A percentile compares a stretch with the other conserved stretches of the same genome.
Evolutionary conservation across 176 grass and related monocot genomes (phyloP).

Genomic region (Oryza meridionalis): DNA sequence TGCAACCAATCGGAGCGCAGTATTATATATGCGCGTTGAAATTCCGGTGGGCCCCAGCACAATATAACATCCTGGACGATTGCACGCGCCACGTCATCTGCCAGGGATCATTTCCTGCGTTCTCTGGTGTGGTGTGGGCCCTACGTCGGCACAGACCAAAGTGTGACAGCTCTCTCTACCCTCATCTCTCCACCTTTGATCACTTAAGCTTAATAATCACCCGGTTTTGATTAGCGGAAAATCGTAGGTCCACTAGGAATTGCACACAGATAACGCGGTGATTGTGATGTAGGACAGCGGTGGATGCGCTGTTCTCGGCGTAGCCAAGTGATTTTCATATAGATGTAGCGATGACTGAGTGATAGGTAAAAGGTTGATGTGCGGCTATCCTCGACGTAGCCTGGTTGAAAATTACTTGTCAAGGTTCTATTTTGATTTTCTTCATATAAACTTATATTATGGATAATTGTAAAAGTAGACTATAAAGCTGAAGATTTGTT

Average conservation of each 20-base stretch:
- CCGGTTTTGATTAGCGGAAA: background rate
- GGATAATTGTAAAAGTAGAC: background rate
- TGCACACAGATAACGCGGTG: background rate
- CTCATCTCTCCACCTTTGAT: background rate
- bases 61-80: constrained; percentile 13
- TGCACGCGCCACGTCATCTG: constrained; percentile 37
- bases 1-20: background rate
- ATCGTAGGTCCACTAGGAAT: background rate
- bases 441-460: background rate
- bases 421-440: background rate
- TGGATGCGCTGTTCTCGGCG: background rate
- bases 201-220: background rate
- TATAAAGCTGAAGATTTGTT: background rate
- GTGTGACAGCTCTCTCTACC: constrained; percentile 4
- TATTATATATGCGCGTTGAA: constrained; percentile 15
- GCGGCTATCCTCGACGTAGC: too few relatives aligned
- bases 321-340: too few relatives aligned
- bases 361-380: too few relatives aligned
- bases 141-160: constrained; percentile 53
- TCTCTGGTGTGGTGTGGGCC: background rate
- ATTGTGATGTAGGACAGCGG: background rate
- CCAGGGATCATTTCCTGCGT: constrained; percentile 30
- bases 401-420: too few relatives aligned
- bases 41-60: background rate
- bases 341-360: too few relatives aligned